A percentile compares a stretch with the other conserved stretches of the same genome.
phyloP scores from a whole-genome alignment of 2,329 filamentous ascomycete genomes.

The Aspergillus intermedius region DNA sequence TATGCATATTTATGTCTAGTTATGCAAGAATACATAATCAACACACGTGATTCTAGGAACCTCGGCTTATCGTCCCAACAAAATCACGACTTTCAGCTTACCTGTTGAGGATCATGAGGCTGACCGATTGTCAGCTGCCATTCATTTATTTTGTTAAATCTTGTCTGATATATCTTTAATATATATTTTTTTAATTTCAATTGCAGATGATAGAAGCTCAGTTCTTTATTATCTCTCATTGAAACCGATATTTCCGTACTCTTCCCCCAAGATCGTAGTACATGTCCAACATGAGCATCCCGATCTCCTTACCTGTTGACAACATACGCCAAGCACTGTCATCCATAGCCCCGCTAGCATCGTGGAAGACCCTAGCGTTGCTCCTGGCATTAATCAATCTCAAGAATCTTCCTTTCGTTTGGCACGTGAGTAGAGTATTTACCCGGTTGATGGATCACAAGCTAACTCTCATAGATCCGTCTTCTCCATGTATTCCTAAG shows the following conservation, averaged over 20 bases:
- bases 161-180: neutral
- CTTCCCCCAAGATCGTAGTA: too few relatives aligned
- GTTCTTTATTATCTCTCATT: too few relatives aligned
- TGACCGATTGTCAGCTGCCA: neutral
- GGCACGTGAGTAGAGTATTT: slow-evolving; percentile 31
- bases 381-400: slow-evolving; percentile 32
- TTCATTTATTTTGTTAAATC: neutral
- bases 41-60: too few relatives aligned
- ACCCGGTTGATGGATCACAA: neutral
- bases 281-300: slow-evolving; percentile 9
- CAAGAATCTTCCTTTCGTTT: slow-evolving; percentile 32
- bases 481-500: slow-evolving; percentile 53
- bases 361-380: slow-evolving; percentile 32
- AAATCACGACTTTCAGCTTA: too few relatives aligned
- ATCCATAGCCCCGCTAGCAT: slow-evolving; percentile 15
- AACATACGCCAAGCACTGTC: slow-evolving; percentile 18
- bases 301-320: slow-evolving; percentile 12
- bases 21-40: too few relatives aligned
- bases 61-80: too few relatives aligned
- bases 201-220: too few relatives aligned
- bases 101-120: neutral
- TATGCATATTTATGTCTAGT: too few relatives aligned
- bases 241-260: too few relatives aligned
- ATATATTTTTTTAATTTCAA: neutral
- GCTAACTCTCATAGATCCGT: slow-evolving; percentile 44